Evolutionary conservation across 2,329 filamentous ascomycete species (phyloP).

Genomic region (Monosporascus cannonballus): DNA sequence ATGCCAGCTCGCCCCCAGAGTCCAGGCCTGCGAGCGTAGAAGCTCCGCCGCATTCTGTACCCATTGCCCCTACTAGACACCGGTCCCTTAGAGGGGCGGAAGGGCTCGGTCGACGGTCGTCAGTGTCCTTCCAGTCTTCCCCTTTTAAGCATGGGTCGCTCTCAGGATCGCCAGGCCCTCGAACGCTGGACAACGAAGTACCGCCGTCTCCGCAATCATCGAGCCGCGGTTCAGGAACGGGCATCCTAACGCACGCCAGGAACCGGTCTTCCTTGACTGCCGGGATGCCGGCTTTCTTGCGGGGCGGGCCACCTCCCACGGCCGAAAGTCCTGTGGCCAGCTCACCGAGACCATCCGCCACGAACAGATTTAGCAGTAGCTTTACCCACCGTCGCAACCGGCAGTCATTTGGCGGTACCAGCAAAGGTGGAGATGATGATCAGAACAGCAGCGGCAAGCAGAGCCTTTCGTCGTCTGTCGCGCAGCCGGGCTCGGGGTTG

Average conservation of each 20-base stretch:
- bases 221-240: slow-evolving; percentile 40
- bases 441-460: slow-evolving; percentile 76
- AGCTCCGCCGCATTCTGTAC: slow-evolving; percentile 45
- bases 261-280: slow-evolving; percentile 69
- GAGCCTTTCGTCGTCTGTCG: slow-evolving; percentile 63
- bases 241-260: slow-evolving; percentile 50
- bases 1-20: slow-evolving; percentile 52
- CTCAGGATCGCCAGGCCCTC: slow-evolving; percentile 72
- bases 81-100: slow-evolving; percentile 42
- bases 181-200: slow-evolving; percentile 42
- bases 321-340: slow-evolving; percentile 62
- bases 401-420: slow-evolving; percentile 68
- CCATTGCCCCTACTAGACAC: slow-evolving; percentile 35
- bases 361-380: slow-evolving; percentile 87
- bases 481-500: slow-evolving; percentile 71
- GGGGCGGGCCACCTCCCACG: slow-evolving; percentile 56
- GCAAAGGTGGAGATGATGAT: slow-evolving; percentile 62
- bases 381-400: slow-evolving; percentile 81
- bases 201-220: slow-evolving; percentile 52
- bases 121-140: slow-evolving; percentile 69
- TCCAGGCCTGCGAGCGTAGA: slow-evolving; percentile 43
- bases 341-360: slow-evolving; percentile 71
- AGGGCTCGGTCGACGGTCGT: slow-evolving; percentile 61
- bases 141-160: slow-evolving; percentile 95
- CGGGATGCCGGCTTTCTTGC: slow-evolving; percentile 67